Evolutionary conservation across 805 yeast genomes (phyloP).

Genomic region (Candida stauntonica): DNA sequence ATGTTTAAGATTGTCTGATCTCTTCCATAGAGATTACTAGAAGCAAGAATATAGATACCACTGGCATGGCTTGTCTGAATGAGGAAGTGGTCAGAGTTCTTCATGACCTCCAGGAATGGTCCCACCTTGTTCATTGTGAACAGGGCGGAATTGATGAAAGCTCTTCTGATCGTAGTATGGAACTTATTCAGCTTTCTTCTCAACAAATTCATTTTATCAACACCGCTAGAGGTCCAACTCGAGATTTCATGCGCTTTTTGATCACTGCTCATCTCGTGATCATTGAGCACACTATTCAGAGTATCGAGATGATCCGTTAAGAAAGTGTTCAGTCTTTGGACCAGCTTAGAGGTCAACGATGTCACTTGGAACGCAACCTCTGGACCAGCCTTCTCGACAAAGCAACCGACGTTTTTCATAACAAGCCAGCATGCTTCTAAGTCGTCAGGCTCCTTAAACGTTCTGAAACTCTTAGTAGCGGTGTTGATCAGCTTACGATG

Average conservation of each 20-base stretch:
- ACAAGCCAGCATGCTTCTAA: conserved; percentile 78
- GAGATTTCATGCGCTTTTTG: conserved; percentile 32
- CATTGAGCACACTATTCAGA: conserved; percentile 40
- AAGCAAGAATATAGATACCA: conserved; percentile 79
- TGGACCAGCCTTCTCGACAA: conserved; percentile 74
- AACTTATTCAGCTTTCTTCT: conserved; percentile 83
- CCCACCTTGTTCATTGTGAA: conserved; percentile 51
- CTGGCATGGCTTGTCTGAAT: conserved; percentile 67
- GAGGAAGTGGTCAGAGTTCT: conserved; percentile 67
- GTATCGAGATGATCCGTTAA: conserved; percentile 67
- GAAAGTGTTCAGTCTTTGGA: conserved; percentile 64
- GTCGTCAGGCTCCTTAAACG: conserved; percentile 89
- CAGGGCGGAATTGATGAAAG: conserved; percentile 68
- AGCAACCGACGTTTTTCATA: conserved; percentile 70
- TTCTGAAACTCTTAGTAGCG: conserved; percentile 65
- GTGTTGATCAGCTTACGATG: conserved; percentile 77
- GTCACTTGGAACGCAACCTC: conserved; percentile 76
- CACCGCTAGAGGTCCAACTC: conserved; percentile 47
- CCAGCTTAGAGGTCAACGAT: conserved; percentile 58
- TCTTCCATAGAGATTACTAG: conserved; percentile 39
- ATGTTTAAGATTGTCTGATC: conserved; percentile 41
- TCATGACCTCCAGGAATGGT: conserved; percentile 52
- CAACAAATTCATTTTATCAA: conserved; percentile 68
- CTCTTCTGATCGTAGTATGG: conserved; percentile 57
- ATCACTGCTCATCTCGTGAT: not conserved